A percentile compares a stretch with the other conserved stretches of the same genome.
Conservation (phyloP, 257 asterid genomes). For the Solanum clarkiae region DNA sequence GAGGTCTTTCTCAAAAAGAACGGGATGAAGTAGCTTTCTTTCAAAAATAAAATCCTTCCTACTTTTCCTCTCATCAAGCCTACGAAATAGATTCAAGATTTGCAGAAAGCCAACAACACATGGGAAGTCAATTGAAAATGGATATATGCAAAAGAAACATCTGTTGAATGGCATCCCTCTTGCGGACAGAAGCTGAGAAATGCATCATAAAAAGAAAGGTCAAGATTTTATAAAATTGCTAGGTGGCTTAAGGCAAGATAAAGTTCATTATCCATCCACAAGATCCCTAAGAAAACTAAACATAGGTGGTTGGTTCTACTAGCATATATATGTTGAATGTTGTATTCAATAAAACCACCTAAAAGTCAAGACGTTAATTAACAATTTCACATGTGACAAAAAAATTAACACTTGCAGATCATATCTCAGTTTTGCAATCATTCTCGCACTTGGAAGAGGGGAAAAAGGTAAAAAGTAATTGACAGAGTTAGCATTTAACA, state of each 20-base stretch:
- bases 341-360: neutral
- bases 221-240: neutral
- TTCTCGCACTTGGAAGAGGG: neutral
- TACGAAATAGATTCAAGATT: slow-evolving; percentile 12
- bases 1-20: slow-evolving; percentile 63
- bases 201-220: neutral
- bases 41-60: slow-evolving; percentile 85
- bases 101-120: neutral
- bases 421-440: neutral
- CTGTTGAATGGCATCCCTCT: neutral
- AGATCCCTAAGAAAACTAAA: neutral
- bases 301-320: neutral
- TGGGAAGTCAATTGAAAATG: neutral
- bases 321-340: neutral
- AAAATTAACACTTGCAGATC: neutral
- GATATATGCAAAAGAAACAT: neutral
- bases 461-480: neutral
- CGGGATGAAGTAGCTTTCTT: slow-evolving; percentile 67
- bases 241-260: neutral
- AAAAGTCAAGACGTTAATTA: neutral
- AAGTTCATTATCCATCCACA: neutral
- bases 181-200: neutral
- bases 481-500: neutral
- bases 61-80: slow-evolving; percentile 97
- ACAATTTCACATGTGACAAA: neutral